phyloP scores from a whole-genome alignment of 352 stramenopile species.

The Phytophthora melonis region DNA sequence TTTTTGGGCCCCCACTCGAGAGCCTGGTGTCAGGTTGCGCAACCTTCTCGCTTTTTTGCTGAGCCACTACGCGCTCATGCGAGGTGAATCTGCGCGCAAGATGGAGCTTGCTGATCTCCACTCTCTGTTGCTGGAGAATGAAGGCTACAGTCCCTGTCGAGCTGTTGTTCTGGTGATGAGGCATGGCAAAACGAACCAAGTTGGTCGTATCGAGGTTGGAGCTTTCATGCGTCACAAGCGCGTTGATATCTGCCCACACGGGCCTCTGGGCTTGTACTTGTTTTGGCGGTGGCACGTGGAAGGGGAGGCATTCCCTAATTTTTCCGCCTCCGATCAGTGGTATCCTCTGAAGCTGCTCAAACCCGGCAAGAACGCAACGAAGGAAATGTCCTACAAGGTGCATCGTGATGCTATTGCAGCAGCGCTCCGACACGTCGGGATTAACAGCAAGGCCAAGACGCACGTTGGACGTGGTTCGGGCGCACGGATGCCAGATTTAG shows the following conservation, averaged over 20 bases:
- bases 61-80: neutral
- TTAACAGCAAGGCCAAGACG: neutral
- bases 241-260: neutral
- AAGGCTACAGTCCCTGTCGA: neutral
- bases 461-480: neutral
- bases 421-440: neutral
- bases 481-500: neutral
- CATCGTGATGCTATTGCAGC: neutral
- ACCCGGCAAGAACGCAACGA: neutral
- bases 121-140: neutral
- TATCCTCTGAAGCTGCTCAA: neutral
- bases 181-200: neutral
- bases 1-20: neutral
- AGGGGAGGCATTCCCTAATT: neutral
- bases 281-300: neutral
- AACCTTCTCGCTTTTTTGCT: neutral
- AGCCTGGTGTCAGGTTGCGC: neutral
- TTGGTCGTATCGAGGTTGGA: neutral
- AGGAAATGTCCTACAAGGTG: neutral
- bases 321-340: neutral
- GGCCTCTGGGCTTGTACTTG: neutral
- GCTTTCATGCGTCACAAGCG: neutral
- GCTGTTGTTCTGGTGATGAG: neutral
- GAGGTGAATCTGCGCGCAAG: neutral
- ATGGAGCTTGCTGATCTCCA: neutral